These are phyloP conservation scores for Lactarius psammicola DNA, from an alignment of 768 basidiomycete species.

Conservation along the genomic window DNA sequence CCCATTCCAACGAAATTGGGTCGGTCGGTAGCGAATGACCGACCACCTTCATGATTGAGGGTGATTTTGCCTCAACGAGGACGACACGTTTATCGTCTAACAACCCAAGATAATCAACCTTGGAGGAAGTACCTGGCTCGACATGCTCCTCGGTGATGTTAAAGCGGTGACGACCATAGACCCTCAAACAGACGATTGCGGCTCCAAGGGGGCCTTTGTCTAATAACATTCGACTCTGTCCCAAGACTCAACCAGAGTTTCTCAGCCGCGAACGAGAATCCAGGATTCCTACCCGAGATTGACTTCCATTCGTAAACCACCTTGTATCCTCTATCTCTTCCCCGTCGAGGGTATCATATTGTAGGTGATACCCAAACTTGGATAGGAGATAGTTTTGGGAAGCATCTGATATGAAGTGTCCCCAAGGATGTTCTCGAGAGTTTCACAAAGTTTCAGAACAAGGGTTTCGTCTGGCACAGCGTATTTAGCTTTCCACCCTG, in stretches of 20 bases:
- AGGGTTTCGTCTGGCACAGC: too few relatives aligned
- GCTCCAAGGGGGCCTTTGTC: not conserved
- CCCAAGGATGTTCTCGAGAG: not conserved
- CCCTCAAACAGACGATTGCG: too few relatives aligned
- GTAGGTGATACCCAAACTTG: not conserved
- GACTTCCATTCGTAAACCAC: not conserved
- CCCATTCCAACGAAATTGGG: not conserved
- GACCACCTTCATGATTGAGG: not conserved
- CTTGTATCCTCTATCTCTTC: too few relatives aligned
- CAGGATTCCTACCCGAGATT: not conserved
- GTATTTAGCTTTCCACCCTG: too few relatives aligned
- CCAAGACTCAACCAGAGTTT: not conserved
- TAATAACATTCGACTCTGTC: constrained; percentile 1
- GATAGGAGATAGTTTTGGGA: not conserved
- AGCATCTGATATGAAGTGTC: not conserved
- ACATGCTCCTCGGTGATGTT: not conserved
- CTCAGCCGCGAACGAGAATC: not conserved
- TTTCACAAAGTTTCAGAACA: too few relatives aligned
- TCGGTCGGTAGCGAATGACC: not conserved
- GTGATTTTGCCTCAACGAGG: not conserved
- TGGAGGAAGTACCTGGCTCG: not conserved
- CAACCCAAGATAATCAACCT: not conserved
- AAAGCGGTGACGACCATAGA: not conserved
- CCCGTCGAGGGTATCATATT: not conserved
- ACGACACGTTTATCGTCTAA: not conserved